Evolutionary conservation across 306 rosid genomes (phyloP).

Genomic region (Castanea mollissima): DNA sequence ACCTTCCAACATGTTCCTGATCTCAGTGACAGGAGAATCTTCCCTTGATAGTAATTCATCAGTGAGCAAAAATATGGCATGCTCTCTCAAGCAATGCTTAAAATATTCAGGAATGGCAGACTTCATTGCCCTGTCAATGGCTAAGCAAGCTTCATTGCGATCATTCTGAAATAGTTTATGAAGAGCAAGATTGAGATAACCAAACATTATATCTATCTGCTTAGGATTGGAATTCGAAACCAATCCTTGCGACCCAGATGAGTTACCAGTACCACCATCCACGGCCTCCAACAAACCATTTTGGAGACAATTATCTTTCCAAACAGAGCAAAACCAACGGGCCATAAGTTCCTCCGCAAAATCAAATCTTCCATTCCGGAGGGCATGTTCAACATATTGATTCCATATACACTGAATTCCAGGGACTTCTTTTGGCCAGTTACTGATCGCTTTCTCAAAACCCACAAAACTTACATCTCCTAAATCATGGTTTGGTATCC

Average conservation of each 20-base stretch:
- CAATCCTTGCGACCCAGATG: conserved; percentile 37
- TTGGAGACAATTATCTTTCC: conserved; percentile 40
- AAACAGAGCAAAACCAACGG: conserved; percentile 67
- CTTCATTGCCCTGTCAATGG: conserved; percentile 60
- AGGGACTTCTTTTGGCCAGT: conserved; percentile 79
- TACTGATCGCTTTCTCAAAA: conserved; percentile 65
- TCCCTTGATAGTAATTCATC: conserved; percentile 52
- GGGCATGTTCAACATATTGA: conserved; percentile 67
- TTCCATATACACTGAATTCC: conserved; percentile 92
- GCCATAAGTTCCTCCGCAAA: conserved; percentile 60
- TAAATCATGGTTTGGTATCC: conserved; percentile 38
- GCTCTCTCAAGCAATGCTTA: conserved; percentile 57
- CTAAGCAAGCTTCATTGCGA: conserved; percentile 51
- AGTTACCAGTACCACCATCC: conserved; percentile 31
- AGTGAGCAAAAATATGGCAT: conserved; percentile 59
- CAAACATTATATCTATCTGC: conserved; percentile 67
- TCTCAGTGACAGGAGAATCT: conserved; percentile 34
- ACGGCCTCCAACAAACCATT: conserved; percentile 21
- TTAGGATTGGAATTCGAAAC: conserved; percentile 25
- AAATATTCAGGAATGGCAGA: conserved; percentile 47
- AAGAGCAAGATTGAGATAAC: conserved; percentile 73
- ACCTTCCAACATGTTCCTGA: conserved; percentile 58
- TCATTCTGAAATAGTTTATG: conserved; percentile 54
- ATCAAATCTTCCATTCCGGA: conserved; percentile 49
- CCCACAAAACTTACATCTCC: conserved; percentile 43